Base-by-base conservation (phyloP, 306 rosid species). In the Nissolia schottii region DNA sequence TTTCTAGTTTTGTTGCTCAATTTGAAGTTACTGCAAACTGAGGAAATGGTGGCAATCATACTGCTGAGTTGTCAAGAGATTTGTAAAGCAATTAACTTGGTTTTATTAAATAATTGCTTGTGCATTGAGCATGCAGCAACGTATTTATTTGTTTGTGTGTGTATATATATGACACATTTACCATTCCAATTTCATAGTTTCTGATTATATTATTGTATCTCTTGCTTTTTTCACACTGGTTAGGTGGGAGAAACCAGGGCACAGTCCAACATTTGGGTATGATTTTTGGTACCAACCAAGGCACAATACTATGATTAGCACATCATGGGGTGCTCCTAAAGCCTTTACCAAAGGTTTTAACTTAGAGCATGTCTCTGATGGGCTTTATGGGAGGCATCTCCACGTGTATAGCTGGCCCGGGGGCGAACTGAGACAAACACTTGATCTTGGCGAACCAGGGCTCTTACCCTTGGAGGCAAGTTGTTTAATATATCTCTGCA, bases 201-300 rank as follows among this genome's bases (percentile, higher is more conserved):
- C 62, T 70, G 48, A 53, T n/a, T 24, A 76, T 70, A 55, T 62
- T 67, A 28, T 63, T 28, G 5, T 48, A 9, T 49, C 22, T 66
- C 55, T 53, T 61, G 66, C 23, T 28, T n/a, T n/a, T n/a, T n/a
- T 71, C 20, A 9, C 11, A 31, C 48, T 72, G 71, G 23, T 24
- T 59, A 93, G 98, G 90, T 91, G 98, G 98, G 97, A 94, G 76
- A 94, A 89, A 82, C 94, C 94, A 35, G 97, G 97, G 80, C 85
- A 94, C 37, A 87, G 96, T 82, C 98, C 98, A 37, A 70, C 71
- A 60, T 94, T 80, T 79, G 98, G 98, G n/a, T 91, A 91, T 70
- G 98, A 94, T 82, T 94, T 80, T 77, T 94, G 98, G 98, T 94
- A 94, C 86, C 97, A 94, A 74, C 97, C 98, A 0, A 83, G 96